A percentile compares a stretch with the other conserved stretches of the same genome.
These are phyloP conservation scores for Lachnellula occidentalis DNA, from an alignment of 2,329 filamentous ascomycete genomes.

Conservation along the genomic window DNA sequence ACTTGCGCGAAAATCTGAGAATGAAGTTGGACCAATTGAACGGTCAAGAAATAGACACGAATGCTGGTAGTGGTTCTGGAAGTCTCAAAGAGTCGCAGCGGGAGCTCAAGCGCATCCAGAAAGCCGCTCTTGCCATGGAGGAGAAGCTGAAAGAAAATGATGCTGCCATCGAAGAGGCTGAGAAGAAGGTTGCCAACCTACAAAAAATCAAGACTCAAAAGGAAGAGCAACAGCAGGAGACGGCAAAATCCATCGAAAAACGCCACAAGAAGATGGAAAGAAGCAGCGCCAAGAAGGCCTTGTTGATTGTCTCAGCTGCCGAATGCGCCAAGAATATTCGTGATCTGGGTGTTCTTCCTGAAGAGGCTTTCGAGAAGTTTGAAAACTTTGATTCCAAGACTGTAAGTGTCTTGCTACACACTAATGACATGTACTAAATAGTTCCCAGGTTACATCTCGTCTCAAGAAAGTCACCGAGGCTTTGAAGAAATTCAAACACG, in stretches of 20 bases:
- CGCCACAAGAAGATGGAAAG: constrained; percentile 89
- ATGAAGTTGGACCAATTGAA: constrained; percentile 84
- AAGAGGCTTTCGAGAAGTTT: constrained; percentile 91
- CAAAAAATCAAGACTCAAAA: constrained; percentile 51
- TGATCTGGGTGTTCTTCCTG: constrained; percentile 85
- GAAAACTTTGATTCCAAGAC: constrained; percentile 73
- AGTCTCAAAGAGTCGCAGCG: constrained; percentile 73
- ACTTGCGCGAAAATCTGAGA: constrained; percentile 82
- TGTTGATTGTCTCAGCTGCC: constrained; percentile 68
- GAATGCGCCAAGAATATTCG: constrained; percentile 87
- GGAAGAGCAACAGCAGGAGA: constrained; percentile 67
- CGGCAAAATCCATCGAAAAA: constrained; percentile 73
- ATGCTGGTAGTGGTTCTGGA: constrained; percentile 54
- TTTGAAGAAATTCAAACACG: constrained; percentile 92
- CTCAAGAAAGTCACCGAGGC: constrained; percentile 89
- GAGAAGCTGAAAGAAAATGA: constrained; percentile 71
- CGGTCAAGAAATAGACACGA: constrained; percentile 65
- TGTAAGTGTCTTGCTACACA: constrained; percentile 41
- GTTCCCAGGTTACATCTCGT: constrained; percentile 35
- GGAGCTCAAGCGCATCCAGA: constrained; percentile 73
- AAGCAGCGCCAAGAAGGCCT: constrained; percentile 80
- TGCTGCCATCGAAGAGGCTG: constrained; percentile 55
- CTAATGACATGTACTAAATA: constrained; percentile 3
- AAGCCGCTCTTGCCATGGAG: constrained; percentile 61
- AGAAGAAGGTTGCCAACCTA: constrained; percentile 34